Conservation (phyloP, 176 grass and related monocot genomes). For the Phoenix dactylifera region DNA sequence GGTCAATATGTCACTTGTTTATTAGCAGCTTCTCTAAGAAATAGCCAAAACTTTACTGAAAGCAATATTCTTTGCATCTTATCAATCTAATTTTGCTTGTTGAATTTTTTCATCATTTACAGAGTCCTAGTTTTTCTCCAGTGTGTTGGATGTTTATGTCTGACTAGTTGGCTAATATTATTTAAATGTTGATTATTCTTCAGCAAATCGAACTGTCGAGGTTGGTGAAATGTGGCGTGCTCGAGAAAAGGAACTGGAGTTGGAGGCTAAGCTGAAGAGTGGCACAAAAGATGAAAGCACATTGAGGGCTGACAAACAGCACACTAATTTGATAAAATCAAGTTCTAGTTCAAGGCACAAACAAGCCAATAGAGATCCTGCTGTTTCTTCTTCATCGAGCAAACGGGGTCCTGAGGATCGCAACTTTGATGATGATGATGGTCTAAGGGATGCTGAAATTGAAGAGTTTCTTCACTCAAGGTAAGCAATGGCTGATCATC, state of each 20-base stretch:
- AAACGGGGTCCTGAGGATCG: constrained; percentile 17
- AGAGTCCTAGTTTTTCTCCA: no score
- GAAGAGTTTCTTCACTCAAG: constrained; percentile 88
- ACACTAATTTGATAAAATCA: constrained; percentile 26
- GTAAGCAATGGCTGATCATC: constrained; percentile 12
- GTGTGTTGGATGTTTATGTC: no score
- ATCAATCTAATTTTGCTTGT: no score
- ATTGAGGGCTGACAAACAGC: constrained; percentile 23
- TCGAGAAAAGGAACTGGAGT: constrained; percentile 67
- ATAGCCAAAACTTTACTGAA: no score
- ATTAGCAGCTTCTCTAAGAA: no score
- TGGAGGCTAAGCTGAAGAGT: constrained; percentile 47
- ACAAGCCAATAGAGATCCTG: constrained; percentile 22
- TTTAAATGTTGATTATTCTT: background rate
- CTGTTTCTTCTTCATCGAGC: constrained; percentile 14
- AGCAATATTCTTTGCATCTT: no score
- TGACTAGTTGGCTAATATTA: background rate
- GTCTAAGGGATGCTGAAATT: constrained; percentile 59
- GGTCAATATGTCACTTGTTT: no score
- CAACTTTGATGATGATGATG: constrained; percentile 31
- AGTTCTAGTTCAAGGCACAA: constrained; percentile 34
- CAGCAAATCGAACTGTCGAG: constrained; percentile 84
- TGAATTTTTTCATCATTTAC: no score
- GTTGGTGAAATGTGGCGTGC: constrained; percentile 87
- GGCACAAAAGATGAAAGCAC: constrained; percentile 10